Conservation (phyloP, 176 grass and related monocot species). For the Aegilops sharonensis region DNA sequence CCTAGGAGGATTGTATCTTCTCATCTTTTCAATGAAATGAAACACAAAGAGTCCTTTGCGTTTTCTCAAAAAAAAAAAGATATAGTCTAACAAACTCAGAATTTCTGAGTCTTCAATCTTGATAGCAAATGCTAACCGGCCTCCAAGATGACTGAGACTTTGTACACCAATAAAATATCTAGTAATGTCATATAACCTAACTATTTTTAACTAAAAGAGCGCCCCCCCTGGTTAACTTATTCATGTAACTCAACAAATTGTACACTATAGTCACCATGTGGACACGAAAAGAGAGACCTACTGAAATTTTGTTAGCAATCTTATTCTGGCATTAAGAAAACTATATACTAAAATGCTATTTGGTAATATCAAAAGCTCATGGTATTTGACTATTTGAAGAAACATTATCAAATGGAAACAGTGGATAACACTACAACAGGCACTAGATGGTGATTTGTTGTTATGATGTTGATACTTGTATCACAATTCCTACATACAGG, state of each 20-base stretch:
- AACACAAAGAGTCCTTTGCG: too few species aligned
- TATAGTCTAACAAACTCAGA: conserved; percentile 15
- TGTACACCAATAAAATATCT: not conserved
- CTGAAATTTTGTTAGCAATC: not conserved
- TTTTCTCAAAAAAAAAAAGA: too few species aligned
- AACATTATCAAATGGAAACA: conserved; percentile 8
- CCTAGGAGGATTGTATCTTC: too few species aligned
- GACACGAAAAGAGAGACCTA: not conserved
- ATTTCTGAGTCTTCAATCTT: conserved; percentile 16
- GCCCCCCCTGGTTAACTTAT: not conserved
- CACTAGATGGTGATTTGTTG: not conserved
- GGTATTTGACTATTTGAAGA: not conserved
- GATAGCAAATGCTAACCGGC: not conserved
- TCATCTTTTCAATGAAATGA: too few species aligned
- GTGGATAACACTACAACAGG: not conserved
- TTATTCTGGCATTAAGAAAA: not conserved
- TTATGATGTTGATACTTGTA: not conserved
- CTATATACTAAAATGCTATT: not conserved
- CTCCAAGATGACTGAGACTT: not conserved
- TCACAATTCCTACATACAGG: not conserved
- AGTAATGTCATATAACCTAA: not conserved
- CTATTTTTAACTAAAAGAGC: not conserved
- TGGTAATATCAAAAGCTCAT: not conserved
- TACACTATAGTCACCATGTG: not conserved
- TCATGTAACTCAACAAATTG: conserved; percentile 8